Evolutionary conservation across 2,329 filamentous ascomycete species (phyloP).

Genomic region (Karstenula rhodostoma): DNA sequence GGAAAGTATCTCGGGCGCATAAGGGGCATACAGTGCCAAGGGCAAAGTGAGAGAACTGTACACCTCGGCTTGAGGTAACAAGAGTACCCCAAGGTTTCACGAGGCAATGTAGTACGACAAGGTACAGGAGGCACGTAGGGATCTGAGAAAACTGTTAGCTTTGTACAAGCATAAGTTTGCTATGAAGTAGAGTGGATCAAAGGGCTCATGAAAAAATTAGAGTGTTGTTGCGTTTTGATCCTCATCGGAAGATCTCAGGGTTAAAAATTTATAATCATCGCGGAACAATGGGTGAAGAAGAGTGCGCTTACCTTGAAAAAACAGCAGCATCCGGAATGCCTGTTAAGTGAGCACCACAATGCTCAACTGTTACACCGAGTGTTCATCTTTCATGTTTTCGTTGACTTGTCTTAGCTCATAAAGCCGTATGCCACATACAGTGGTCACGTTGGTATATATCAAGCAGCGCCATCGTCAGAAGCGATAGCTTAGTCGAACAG

Average conservation of each 20-base stretch:
- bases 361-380: slow-evolving; percentile 13
- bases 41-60: too few relatives aligned
- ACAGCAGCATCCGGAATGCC: slow-evolving; percentile 20
- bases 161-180: slow-evolving; percentile 11
- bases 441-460: slow-evolving; percentile 29
- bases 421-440: slow-evolving; percentile 32
- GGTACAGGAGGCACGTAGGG: background rate
- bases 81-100: too few relatives aligned
- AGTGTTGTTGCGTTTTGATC: slow-evolving; percentile 70
- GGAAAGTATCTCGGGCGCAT: slow-evolving; percentile 28
- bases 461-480: slow-evolving; percentile 29
- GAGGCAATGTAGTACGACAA: too few relatives aligned
- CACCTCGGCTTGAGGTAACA: too few relatives aligned
- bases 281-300: slow-evolving; percentile 28
- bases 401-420: slow-evolving; percentile 41
- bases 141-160: slow-evolving; percentile 36
- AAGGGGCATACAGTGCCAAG: background rate
- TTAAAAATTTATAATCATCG: slow-evolving; percentile 74
- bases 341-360: slow-evolving; percentile 35
- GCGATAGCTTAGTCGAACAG: slow-evolving; percentile 59
- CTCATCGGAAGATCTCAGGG: slow-evolving; percentile 65
- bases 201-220: slow-evolving; percentile 74
- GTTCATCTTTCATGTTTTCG: slow-evolving; percentile 48
- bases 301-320: slow-evolving; percentile 46
- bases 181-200: slow-evolving; percentile 9